Conservation (phyloP, 331 rosid genomes). For the Rhamnella rubrinervis region DNA sequence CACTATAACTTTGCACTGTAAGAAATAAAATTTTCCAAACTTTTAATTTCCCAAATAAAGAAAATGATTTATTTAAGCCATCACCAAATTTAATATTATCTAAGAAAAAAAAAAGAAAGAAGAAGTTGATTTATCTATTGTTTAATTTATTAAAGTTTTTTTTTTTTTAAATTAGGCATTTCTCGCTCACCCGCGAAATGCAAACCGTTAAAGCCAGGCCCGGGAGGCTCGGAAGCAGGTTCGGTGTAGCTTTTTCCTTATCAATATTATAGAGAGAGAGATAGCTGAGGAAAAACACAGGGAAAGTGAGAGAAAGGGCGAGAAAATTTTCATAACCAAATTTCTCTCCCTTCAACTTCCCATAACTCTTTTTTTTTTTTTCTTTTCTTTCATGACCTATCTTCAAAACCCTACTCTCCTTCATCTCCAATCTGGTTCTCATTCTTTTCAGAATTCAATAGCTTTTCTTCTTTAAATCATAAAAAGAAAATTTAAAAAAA, state of each 20-base stretch:
- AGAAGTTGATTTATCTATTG: too few species aligned
- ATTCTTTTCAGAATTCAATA: conserved; percentile 14
- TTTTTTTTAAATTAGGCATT: background rate
- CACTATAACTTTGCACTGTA: background rate
- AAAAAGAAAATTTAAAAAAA: background rate
- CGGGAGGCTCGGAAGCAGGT: conserved; percentile 85
- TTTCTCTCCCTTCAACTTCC: conserved; percentile 27
- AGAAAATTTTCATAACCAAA: conserved; percentile 13
- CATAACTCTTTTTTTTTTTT: background rate
- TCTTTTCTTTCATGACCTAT: conserved; percentile 5
- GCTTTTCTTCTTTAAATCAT: background rate
- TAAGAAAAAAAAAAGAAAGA: background rate
- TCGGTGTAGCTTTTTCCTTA: conserved; percentile 47
- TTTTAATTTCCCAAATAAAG: background rate
- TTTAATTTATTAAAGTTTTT: background rate
- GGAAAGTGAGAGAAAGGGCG: conserved; percentile 30
- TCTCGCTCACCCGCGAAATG: conserved; percentile 33
- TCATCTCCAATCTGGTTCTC: conserved; percentile 26
- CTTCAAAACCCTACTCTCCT: conserved; percentile 23
- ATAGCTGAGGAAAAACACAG: conserved; percentile 25
- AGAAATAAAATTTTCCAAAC: background rate
- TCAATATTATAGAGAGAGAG: conserved; percentile 39
- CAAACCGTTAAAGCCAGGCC: conserved; percentile 51
- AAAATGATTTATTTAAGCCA: background rate
- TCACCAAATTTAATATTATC: background rate